These are phyloP conservation scores for Anthracocystis panici-leucophaei DNA, from an alignment of 1,284 basidiomycete species.

Conservation along the genomic window DNA sequence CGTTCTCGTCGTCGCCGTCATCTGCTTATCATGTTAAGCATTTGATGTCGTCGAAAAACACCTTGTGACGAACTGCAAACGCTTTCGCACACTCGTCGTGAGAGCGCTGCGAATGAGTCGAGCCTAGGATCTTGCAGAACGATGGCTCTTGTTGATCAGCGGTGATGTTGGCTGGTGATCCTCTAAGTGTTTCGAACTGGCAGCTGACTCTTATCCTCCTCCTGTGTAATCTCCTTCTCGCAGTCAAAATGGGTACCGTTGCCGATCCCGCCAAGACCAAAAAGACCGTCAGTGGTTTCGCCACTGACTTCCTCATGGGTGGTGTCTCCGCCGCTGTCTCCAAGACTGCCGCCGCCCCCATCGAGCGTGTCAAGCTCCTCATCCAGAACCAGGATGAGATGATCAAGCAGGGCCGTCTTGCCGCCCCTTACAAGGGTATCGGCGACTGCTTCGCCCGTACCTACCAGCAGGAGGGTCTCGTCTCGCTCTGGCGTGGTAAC, in stretches of 20 bases:
- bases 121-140: background rate
- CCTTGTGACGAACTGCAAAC: background rate
- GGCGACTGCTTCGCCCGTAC: constrained; percentile 70
- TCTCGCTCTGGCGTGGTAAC: constrained; percentile 70
- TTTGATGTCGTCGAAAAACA: background rate
- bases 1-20: background rate
- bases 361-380: constrained; percentile 70
- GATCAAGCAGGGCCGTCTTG: constrained; percentile 70
- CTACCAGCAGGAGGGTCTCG: constrained; percentile 69
- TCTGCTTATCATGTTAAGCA: background rate
- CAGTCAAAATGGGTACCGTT: constrained; percentile 63
- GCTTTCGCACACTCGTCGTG: background rate
- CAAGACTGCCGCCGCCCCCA: constrained; percentile 70
- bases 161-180: background rate
- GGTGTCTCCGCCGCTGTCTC: constrained; percentile 70
- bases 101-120: background rate
- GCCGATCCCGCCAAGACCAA: constrained; percentile 62
- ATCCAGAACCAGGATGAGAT: constrained; percentile 71
- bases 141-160: too few species aligned
- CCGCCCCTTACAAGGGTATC: constrained; percentile 69
- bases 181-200: background rate
- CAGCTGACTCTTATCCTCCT: constrained; percentile 6
- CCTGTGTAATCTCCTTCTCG: background rate
- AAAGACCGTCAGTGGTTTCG: constrained; percentile 62
- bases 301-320: constrained; percentile 69